phyloP scores from a whole-genome alignment of 1,284 basidiomycete species.

The Puccinia horiana region DNA sequence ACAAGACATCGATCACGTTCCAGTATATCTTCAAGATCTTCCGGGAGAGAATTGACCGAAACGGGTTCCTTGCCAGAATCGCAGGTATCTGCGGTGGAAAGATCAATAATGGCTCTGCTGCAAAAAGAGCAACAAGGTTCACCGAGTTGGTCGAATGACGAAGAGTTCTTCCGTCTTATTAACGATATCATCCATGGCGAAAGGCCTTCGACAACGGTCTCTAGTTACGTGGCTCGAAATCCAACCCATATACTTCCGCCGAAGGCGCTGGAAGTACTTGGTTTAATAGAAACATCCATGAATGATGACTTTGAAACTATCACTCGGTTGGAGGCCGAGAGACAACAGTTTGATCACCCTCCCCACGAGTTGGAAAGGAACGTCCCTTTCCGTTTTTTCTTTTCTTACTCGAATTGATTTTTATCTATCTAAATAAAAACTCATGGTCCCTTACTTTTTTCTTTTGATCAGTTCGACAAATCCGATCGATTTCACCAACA shows the following conservation, averaged over 20 bases:
- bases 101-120: not conserved
- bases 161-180: not conserved
- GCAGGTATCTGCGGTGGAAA: not conserved
- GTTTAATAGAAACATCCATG: not conserved
- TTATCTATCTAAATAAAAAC: too few relatives aligned
- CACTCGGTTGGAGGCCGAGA: not conserved
- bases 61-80: not conserved
- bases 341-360: not conserved
- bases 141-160: not conserved
- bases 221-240: not conserved
- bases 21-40: not conserved
- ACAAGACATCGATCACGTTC: not conserved
- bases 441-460: too few relatives aligned
- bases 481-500: too few relatives aligned
- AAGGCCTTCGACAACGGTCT: not conserved
- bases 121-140: not conserved
- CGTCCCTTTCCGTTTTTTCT: not conserved
- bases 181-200: not conserved
- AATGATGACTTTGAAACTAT: not conserved
- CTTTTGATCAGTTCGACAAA: too few relatives aligned
- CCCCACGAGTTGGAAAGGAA: not conserved
- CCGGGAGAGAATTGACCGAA: not conserved
- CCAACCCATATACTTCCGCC: not conserved
- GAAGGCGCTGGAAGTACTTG: not conserved
- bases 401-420: too few relatives aligned